phyloP scores from a whole-genome alignment of 441 rosid genomes.

The Theobroma grandiflorum region DNA sequence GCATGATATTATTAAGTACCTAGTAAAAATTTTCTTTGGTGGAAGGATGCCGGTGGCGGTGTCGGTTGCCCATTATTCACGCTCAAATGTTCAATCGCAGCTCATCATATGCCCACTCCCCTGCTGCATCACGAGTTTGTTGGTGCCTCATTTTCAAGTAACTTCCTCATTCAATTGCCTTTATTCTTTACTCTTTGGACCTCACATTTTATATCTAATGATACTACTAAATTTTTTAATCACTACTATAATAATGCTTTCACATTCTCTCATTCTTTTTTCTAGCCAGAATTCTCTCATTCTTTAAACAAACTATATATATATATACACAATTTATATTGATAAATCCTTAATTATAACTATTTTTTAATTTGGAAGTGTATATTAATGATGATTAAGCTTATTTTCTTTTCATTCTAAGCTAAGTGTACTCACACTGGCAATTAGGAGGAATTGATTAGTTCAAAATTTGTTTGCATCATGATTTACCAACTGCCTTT shows the following conservation, averaged over 20 bases:
- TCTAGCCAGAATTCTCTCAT: no score
- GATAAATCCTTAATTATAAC: no score
- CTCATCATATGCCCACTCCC: neutral
- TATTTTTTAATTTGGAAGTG: no score
- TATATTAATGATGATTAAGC: no score
- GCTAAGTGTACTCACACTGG: no score
- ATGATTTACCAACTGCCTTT: no score
- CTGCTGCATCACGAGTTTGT: neutral
- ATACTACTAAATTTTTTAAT: neutral
- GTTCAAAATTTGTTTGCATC: no score
- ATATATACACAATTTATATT: no score
- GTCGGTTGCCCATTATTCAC: neutral
- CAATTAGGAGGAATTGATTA: no score
- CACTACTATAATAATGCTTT: neutral
- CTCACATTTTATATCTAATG: neutral
- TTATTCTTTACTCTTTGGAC: neutral
- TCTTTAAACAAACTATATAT: no score
- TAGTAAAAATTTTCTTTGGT: neutral
- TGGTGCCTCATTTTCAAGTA: constrained; percentile 11
- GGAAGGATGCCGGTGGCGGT: neutral
- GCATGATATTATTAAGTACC: neutral
- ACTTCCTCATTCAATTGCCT: neutral
- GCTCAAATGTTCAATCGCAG: neutral
- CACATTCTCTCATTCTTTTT: no score
- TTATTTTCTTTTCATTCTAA: no score